phyloP scores from a whole-genome alignment of 805 yeast genomes.

The Saccharomycopsis oosterbeekiorum region DNA sequence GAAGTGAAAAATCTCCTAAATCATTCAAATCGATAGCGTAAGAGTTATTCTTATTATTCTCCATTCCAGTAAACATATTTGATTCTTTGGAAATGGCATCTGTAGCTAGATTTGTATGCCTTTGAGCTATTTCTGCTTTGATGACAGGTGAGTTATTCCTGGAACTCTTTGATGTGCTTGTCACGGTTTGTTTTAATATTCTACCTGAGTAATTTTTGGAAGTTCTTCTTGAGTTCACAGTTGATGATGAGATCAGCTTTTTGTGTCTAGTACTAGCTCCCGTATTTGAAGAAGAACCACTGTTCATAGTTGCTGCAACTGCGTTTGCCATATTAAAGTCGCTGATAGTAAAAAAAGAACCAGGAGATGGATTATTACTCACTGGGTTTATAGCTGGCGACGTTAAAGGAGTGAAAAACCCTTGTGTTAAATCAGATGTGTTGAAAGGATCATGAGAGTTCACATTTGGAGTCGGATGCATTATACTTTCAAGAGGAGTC shows the following conservation, averaged over 20 bases:
- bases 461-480: not conserved
- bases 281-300: not conserved
- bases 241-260: not conserved
- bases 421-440: slow-evolving; percentile 32
- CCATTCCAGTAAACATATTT: not conserved
- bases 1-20: slow-evolving; percentile 11
- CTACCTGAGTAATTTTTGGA: slow-evolving; percentile 4
- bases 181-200: slow-evolving; percentile 7
- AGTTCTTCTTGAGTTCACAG: not conserved
- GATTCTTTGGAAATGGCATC: not conserved
- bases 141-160: slow-evolving; percentile 14
- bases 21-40: slow-evolving; percentile 6
- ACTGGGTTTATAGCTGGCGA: slow-evolving; percentile 67
- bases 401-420: slow-evolving; percentile 64
- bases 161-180: not conserved
- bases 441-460: not conserved
- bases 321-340: not conserved
- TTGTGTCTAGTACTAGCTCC: not conserved
- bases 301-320: not conserved
- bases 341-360: not conserved
- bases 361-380: slow-evolving; percentile 1
- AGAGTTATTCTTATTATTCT: not conserved
- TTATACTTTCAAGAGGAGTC: slow-evolving; percentile 41
- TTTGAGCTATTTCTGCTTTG: slow-evolving; percentile 7
- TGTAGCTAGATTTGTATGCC: not conserved